Percentiles rank a stretch among this genome's conserved stretches.
Evolutionary conservation across 495 filamentous ascomycete species (phyloP).

Genomic region (Thermochaetoides thermophila): DNA sequence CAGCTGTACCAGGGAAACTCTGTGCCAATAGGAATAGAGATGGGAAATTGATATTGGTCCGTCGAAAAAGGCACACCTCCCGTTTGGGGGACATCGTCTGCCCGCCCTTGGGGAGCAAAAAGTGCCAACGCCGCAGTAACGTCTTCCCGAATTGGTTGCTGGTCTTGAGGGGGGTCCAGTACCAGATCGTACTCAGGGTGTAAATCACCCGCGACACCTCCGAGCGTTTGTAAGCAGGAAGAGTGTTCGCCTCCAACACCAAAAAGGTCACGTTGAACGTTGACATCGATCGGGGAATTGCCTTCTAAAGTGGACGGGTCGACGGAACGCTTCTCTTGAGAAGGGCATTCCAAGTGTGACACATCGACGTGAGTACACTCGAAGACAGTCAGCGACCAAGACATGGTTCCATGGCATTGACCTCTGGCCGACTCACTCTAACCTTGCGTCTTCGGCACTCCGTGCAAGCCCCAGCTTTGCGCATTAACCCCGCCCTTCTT

Average conservation of each 20-base stretch:
- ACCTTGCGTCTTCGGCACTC: conserved; percentile 14
- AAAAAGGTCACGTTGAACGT: conserved; percentile 1
- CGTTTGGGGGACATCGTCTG: no score
- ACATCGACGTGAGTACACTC: conserved; percentile 6
- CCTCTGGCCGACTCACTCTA: conserved; percentile 3
- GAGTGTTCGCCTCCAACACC: conserved; percentile 1
- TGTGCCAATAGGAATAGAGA: no score
- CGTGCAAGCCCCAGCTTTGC: conserved; percentile 14
- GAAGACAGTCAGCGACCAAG: not conserved
- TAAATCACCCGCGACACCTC: no score
- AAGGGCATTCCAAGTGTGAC: conserved; percentile 2
- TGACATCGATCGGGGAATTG: not conserved
- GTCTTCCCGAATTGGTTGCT: no score
- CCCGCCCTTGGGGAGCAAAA: no score
- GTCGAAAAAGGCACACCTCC: no score
- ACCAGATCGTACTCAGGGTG: not conserved
- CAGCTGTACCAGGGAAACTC: no score
- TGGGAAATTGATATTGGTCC: no score
- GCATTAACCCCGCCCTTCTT: conserved; percentile 13
- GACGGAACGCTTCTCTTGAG: not conserved
- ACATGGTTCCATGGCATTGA: not conserved
- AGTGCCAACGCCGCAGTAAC: no score
- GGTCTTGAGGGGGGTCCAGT: conserved; percentile 2
- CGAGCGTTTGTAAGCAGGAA: not conserved
- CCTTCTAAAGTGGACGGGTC: not conserved